These are phyloP conservation scores for Ramalina peruviana DNA, from an alignment of 495 filamentous ascomycete species.

Conservation along the genomic window DNA sequence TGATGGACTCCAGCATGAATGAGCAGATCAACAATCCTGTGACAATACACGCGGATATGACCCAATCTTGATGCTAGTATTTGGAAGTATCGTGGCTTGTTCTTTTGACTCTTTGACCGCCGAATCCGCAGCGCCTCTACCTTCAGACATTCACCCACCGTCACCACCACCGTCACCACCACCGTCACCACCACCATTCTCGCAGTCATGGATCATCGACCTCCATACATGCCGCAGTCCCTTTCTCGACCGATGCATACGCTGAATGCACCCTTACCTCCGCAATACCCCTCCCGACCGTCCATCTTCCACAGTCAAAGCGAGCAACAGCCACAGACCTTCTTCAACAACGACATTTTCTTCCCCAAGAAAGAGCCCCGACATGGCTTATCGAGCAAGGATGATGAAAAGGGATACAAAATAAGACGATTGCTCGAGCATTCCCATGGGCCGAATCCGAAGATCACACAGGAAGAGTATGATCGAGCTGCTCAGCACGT, in stretches of 20 bases:
- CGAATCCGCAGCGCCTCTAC: no score
- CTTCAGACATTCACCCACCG: no score
- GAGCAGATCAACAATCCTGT: no score
- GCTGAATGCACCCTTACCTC: constrained; percentile 11
- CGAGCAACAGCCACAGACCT: not conserved
- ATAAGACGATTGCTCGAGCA: not conserved
- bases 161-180: no score
- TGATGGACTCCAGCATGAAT: no score
- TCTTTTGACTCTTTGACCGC: no score
- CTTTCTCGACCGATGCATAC: constrained; percentile 9
- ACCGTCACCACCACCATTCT: no score
- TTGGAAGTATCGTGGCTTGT: no score
- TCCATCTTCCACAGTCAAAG: constrained; percentile 1
- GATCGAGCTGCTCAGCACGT: not conserved
- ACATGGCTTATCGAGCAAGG: not conserved
- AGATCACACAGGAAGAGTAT: not conserved
- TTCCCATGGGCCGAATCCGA: not conserved
- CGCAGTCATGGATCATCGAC: constrained; percentile 11
- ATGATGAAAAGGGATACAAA: not conserved
- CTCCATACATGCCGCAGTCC: constrained; percentile 5
- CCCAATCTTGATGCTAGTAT: no score
- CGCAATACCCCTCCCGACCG: constrained; percentile 7
- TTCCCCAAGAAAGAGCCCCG: constrained; percentile 5
- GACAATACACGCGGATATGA: no score
- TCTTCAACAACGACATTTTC: constrained; percentile 5